Conservation (phyloP, 2,329 filamentous ascomycete species). For the Ascochyta lentis region DNA sequence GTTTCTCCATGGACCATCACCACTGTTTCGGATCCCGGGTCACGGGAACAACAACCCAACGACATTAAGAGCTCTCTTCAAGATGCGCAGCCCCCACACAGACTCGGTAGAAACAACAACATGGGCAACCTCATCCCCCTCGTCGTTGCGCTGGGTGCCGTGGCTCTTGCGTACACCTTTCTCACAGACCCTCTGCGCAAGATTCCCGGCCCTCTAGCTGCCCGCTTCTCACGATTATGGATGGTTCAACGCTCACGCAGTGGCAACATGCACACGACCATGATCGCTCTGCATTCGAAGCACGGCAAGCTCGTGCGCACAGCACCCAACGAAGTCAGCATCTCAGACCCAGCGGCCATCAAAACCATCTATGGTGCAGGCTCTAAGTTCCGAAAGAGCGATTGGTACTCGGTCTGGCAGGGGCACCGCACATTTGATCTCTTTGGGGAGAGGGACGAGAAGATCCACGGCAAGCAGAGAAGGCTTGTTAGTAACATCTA, state of each 20-base stretch:
- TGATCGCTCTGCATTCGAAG: slow-evolving; percentile 16
- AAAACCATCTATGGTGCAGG: slow-evolving; percentile 29
- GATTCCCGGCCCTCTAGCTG: slow-evolving; percentile 10
- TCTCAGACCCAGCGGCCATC: slow-evolving; percentile 16
- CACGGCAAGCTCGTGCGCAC: slow-evolving; percentile 22
- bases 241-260: slow-evolving; percentile 10
- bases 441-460: slow-evolving; percentile 21
- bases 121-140: slow-evolving; percentile 12
- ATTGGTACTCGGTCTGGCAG: slow-evolving; percentile 28
- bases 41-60: neutral
- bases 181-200: slow-evolving; percentile 7
- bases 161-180: slow-evolving; percentile 3
- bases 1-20: neutral
- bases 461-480: slow-evolving; percentile 21
- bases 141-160: neutral
- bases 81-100: too few species aligned
- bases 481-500: slow-evolving; percentile 38
- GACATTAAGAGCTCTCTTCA: too few species aligned
- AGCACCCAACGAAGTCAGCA: slow-evolving; percentile 18
- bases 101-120: neutral
- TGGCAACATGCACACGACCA: slow-evolving; percentile 15
- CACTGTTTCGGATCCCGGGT: neutral
- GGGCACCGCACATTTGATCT: slow-evolving; percentile 19
- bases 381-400: slow-evolving; percentile 28
- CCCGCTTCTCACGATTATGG: slow-evolving; percentile 16